Conservation (phyloP, 2,329 filamentous ascomycete species). For the Aspergillus vadensis region DNA sequence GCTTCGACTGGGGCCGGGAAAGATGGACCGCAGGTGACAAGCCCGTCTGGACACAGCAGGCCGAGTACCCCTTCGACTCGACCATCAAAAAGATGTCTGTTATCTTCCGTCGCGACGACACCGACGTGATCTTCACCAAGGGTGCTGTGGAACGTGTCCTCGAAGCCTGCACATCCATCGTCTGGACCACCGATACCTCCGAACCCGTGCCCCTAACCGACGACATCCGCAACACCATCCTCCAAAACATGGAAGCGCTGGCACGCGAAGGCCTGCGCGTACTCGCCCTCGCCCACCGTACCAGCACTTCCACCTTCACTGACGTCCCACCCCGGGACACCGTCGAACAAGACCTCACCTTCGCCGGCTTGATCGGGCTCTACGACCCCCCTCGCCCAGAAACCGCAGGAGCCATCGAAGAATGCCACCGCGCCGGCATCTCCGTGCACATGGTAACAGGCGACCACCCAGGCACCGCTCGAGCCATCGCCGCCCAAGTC, state of each 20-base stretch:
- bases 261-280: constrained; percentile 69
- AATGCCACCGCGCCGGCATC: constrained; percentile 73
- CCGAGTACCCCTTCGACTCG: constrained; percentile 74
- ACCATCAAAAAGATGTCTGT: constrained; percentile 77
- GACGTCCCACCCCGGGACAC: constrained; percentile 51
- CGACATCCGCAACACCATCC: constrained; percentile 57
- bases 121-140: constrained; percentile 43
- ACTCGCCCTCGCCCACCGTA: constrained; percentile 61
- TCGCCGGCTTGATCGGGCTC: constrained; percentile 81
- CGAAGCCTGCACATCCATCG: constrained; percentile 60
- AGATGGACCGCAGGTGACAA: constrained; percentile 54
- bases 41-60: constrained; percentile 59
- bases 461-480: constrained; percentile 76
- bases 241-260: constrained; percentile 69
- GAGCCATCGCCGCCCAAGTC: constrained; percentile 76
- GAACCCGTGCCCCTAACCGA: constrained; percentile 53
- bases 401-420: constrained; percentile 69
- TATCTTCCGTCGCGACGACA: constrained; percentile 53
- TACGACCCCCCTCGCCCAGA: constrained; percentile 85
- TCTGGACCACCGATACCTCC: constrained; percentile 40
- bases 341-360: constrained; percentile 69
- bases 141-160: constrained; percentile 69
- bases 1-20: constrained; percentile 65
- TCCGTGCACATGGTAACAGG: constrained; percentile 83
- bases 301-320: constrained; percentile 11